A percentile compares a stretch with the other conserved stretches of the same genome.
Conservation (phyloP, 2,329 filamentous ascomycete genomes). For the Fusarium sp. region DNA sequence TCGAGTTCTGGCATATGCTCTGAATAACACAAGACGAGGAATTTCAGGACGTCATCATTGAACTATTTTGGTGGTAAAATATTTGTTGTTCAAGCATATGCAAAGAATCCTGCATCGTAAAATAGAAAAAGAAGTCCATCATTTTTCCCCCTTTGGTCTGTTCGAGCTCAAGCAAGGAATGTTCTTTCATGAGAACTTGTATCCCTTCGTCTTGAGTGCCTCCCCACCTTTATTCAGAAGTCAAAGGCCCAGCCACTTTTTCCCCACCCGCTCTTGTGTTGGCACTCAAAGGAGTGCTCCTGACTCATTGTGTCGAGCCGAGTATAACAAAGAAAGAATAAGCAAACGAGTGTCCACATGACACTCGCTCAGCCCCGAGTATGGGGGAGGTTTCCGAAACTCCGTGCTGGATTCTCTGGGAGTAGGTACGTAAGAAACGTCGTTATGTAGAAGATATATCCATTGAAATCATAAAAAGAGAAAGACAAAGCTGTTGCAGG, state of each 20-base stretch:
- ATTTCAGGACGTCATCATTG: constrained; percentile 17
- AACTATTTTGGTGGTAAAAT: constrained; percentile 11
- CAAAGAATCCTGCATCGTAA: constrained; percentile 26
- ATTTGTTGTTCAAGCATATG: constrained; percentile 5
- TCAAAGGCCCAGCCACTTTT: constrained; percentile 23
- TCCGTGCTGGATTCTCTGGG: constrained; percentile 28
- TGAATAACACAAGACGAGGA: not conserved
- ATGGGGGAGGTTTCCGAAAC: constrained; percentile 26
- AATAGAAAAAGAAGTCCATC: not conserved
- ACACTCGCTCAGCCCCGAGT: constrained; percentile 17
- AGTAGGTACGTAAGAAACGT: constrained; percentile 24
- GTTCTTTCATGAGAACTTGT: constrained; percentile 22
- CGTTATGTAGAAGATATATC: constrained; percentile 13
- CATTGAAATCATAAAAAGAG: constrained; percentile 20
- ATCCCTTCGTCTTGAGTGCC: constrained; percentile 22
- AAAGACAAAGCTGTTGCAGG: constrained; percentile 14
- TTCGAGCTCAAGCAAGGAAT: constrained; percentile 27
- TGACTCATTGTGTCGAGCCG: not conserved
- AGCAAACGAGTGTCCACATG: constrained; percentile 14
- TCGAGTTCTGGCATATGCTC: constrained; percentile 9
- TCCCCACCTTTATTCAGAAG: constrained; percentile 24
- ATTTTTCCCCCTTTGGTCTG: constrained; percentile 10
- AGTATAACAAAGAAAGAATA: constrained; percentile 30
- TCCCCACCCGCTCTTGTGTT: constrained; percentile 10
- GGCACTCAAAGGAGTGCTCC: constrained; percentile 10